Base-by-base conservation (phyloP, 208 protist genomes). In the Trypanosoma lewisi region DNA sequence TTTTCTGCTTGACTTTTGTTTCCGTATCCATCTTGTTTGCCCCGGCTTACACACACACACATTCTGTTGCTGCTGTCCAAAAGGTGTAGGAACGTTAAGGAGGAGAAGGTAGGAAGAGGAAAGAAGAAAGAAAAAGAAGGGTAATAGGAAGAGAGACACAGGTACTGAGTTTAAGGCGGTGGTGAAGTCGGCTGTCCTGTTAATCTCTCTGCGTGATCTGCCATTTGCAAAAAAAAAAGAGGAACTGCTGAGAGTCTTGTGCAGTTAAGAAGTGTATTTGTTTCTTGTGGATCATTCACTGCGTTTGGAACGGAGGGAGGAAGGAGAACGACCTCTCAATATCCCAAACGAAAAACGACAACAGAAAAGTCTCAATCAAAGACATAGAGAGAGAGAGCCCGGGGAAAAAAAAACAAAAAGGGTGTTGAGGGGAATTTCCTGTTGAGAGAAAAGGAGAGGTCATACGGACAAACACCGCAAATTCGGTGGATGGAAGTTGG, bases 1-100 rank as follows among this genome's bases (percentile, higher is more conserved):
- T n/a, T n/a, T n/a, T n/a, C n/a, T n/a, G n/a, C n/a, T n/a, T n/a
- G n/a, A n/a, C n/a, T n/a, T n/a, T n/a, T n/a, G 1, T 53, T 54
- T 53, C 23, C 14, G 21, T 56, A 25, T 36, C 27, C 25, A 14
- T 28, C 47, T 28, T 57, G 42, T 56, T 54, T 66, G 16, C n/a
- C 19, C 21, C 42, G n/a, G n/a, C n/a, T n/a, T n/a, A n/a, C n/a
- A n/a, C n/a, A n/a, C n/a, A 4, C 37, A 36, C 19, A 50, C 30
- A 17, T 6, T 28, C 11, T 11, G 39, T 25, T 9, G 51, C 50
- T 23, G 44, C 41, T 12, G 6, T 37, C 16, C 28, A 31, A 6
- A 39, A 67, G n/a, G 39, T 17, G 16, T 23, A 51, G 48, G 8
- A 8, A 6, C 11, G 7, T 19, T 31, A 53, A 9, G 23, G 9